Evolutionary conservation across 805 yeast species (phyloP).

Genomic region (Saccharomyces mikatae): DNA sequence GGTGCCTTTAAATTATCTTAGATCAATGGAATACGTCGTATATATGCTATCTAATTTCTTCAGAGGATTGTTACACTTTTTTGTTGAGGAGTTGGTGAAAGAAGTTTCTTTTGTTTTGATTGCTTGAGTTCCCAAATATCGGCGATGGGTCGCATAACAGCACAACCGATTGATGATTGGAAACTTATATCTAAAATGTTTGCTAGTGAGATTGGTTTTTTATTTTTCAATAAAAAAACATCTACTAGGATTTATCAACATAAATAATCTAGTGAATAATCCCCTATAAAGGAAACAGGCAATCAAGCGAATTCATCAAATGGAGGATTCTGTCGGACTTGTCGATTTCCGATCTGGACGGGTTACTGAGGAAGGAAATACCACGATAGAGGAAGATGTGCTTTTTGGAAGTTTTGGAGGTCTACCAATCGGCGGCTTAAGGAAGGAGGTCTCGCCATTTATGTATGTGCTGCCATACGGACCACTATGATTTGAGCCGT

Average conservation of each 20-base stretch:
- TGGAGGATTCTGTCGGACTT: background rate
- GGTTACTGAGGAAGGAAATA: background rate
- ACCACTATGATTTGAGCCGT: background rate
- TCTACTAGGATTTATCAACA: background rate
- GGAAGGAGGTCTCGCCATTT: background rate
- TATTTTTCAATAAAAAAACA: background rate
- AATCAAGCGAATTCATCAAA: background rate
- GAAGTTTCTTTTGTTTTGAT: background rate
- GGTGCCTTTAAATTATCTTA: background rate
- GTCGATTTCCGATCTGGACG: background rate
- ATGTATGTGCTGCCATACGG: background rate
- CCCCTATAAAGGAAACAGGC: background rate
- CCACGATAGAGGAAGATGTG: background rate
- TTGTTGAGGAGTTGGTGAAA: background rate
- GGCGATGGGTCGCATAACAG: background rate
- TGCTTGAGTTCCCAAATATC: background rate
- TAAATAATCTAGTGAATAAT: background rate
- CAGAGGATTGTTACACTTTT: background rate
- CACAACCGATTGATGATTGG: background rate
- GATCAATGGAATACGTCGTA: background rate
- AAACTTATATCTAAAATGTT: background rate
- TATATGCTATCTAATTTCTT: background rate
- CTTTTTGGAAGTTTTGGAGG: background rate
- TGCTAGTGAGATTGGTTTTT: background rate
- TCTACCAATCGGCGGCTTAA: background rate